Evolutionary conservation across 371 early-diverging fungal species (phyloP).

Genomic region (Conidiobolus coronatus): DNA sequence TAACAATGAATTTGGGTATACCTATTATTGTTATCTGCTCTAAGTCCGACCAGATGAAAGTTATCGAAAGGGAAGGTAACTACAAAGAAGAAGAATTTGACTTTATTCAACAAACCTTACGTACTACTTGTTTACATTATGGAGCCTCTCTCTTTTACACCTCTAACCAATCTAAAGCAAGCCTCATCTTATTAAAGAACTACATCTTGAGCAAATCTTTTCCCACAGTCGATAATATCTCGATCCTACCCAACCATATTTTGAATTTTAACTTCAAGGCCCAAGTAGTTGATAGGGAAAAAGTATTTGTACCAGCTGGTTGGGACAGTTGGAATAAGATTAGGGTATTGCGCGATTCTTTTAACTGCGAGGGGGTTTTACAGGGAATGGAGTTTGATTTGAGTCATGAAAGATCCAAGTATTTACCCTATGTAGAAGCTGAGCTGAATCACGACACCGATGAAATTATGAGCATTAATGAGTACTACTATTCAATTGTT

Average conservation of each 20-base stretch:
- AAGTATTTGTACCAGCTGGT: constrained; percentile 68
- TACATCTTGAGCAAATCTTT: constrained; percentile 39
- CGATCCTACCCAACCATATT: constrained; percentile 3
- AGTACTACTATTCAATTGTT: neutral
- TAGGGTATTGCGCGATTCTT: constrained; percentile 40
- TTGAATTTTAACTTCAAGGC: constrained; percentile 30
- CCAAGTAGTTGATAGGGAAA: constrained; percentile 68
- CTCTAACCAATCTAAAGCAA: constrained; percentile 51
- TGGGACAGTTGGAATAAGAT: constrained; percentile 87
- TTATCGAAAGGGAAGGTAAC: constrained; percentile 56
- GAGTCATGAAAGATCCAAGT: constrained; percentile 6
- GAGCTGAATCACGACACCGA: neutral
- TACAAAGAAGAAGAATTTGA: constrained; percentile 85
- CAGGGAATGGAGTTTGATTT: constrained; percentile 29
- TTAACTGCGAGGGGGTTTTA: constrained; percentile 32
- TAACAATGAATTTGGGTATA: constrained; percentile 69
- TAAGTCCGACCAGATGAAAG: constrained; percentile 64
- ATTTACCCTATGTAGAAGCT: neutral
- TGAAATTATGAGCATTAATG: neutral
- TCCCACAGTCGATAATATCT: constrained; percentile 6
- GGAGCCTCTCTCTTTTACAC: constrained; percentile 84
- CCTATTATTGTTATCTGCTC: constrained; percentile 71
- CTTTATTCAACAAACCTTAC: constrained; percentile 78
- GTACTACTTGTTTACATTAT: constrained; percentile 75
- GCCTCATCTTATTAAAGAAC: constrained; percentile 47